A percentile compares a stretch with the other conserved stretches of the same genome.
Conservation (phyloP, 2,329 filamentous ascomycete genomes). For the Sporothrix phasma region DNA sequence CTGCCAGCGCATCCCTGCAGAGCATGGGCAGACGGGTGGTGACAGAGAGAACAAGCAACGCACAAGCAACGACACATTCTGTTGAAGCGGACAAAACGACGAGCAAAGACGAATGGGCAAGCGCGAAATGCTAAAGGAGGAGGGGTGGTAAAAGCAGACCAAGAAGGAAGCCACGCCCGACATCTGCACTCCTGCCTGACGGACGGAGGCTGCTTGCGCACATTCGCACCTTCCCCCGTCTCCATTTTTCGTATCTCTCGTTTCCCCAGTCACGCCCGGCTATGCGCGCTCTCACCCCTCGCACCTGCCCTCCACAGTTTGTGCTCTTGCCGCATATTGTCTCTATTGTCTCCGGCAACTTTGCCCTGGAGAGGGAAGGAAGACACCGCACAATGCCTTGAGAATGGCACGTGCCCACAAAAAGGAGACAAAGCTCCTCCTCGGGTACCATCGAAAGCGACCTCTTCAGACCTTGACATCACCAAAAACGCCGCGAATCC, state of each 20-base stretch:
- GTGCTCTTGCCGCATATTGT: neutral
- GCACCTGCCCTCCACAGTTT: neutral
- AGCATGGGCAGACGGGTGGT: constrained; percentile 11
- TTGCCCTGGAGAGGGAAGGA: neutral
- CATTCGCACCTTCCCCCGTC: constrained; percentile 7
- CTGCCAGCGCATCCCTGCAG: constrained; percentile 20
- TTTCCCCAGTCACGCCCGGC: neutral
- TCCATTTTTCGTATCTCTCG: neutral
- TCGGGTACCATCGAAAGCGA: neutral
- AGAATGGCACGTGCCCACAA: neutral
- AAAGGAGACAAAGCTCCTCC: neutral
- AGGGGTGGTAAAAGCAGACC: constrained; percentile 2
- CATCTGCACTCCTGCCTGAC: constrained; percentile 40
- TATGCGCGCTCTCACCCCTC: neutral
- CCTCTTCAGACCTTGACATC: neutral
- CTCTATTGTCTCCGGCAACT: neutral
- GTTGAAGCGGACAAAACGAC: neutral
- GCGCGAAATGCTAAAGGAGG: neutral
- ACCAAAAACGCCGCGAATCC: neutral
- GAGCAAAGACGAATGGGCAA: neutral
- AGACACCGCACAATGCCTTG: neutral
- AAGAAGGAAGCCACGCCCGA: constrained; percentile 29
- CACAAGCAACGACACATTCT: neutral
- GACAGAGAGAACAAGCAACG: neutral
- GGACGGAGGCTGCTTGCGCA: constrained; percentile 11